Evolutionary conservation across 176 grass and related monocot species (phyloP).

Genomic region (Rhynchospora tenuis): DNA sequence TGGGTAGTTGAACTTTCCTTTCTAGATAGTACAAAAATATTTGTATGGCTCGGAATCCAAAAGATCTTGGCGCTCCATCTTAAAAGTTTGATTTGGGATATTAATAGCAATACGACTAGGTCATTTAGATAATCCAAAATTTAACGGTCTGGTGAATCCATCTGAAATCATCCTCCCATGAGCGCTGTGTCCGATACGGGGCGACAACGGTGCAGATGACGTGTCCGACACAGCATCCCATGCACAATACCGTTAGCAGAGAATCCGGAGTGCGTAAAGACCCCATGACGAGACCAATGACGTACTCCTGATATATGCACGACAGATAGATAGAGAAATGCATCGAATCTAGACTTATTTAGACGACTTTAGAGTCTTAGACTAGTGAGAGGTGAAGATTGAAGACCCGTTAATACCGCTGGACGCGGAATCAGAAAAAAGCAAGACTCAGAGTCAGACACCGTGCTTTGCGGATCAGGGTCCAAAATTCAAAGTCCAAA

Average conservation of each 20-base stretch:
- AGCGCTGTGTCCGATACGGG: too few species aligned
- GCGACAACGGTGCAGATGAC: too few species aligned
- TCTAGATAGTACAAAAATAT: too few species aligned
- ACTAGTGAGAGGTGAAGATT: not conserved
- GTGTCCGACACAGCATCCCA: not conserved
- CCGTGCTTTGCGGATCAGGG: conserved; percentile 10
- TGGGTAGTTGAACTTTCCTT: too few species aligned
- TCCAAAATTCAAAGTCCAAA: not conserved
- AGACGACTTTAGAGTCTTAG: too few species aligned
- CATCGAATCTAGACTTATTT: not conserved
- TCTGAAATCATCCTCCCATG: too few species aligned
- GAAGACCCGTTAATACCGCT: not conserved
- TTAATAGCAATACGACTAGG: too few species aligned
- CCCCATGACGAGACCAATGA: not conserved
- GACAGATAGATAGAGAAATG: not conserved
- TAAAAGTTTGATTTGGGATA: too few species aligned
- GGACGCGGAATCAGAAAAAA: not conserved
- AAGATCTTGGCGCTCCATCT: too few species aligned
- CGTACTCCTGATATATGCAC: not conserved
- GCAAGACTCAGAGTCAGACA: not conserved
- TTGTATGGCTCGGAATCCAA: too few species aligned
- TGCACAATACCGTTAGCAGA: not conserved
- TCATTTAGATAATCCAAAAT: too few species aligned
- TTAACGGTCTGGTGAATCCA: too few species aligned
- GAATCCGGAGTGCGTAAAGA: not conserved